These are phyloP conservation scores for Monosporascus sp. DNA, from an alignment of 2,329 filamentous ascomycete genomes.

Conservation along the genomic window DNA sequence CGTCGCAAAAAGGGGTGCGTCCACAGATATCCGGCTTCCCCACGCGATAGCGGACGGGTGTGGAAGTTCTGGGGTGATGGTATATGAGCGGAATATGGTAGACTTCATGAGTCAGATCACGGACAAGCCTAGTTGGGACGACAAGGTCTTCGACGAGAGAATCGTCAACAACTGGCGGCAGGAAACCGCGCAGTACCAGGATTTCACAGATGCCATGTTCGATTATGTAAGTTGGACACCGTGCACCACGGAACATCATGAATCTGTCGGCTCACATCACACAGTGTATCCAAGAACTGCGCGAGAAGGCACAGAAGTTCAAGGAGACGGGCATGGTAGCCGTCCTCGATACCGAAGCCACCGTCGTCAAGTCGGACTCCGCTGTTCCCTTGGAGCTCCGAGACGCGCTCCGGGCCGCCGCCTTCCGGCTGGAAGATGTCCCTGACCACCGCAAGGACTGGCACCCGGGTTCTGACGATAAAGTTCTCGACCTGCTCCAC, in stretches of 20 bases:
- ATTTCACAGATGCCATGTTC: conserved; percentile 31
- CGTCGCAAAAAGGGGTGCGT: not conserved
- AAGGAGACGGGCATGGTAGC: conserved; percentile 31
- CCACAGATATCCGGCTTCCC: conserved; percentile 6
- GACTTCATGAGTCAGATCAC: conserved; percentile 20
- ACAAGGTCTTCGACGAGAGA: conserved; percentile 15
- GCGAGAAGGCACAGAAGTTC: conserved; percentile 38
- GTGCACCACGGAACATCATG: not conserved
- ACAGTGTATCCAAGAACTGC: conserved; percentile 35
- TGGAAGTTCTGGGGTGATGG: not conserved
- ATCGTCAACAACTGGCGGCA: conserved; percentile 16
- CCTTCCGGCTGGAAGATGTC: conserved; percentile 43
- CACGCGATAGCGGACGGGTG: not conserved
- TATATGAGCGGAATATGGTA: conserved; percentile 10
- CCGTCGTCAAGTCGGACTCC: conserved; percentile 48
- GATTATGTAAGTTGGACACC: conserved; percentile 22
- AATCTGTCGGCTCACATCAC: not conserved
- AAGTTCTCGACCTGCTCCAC: conserved; percentile 58
- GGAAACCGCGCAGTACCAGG: conserved; percentile 5
- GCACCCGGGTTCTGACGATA: conserved; percentile 51
- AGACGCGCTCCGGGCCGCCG: conserved; percentile 35
- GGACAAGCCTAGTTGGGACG: conserved; percentile 21
- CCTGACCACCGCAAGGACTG: conserved; percentile 49
- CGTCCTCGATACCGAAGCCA: conserved; percentile 33
- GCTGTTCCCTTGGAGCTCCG: conserved; percentile 32